Conservation (phyloP, 2,329 filamentous ascomycete genomes). For the Pseudocercospora pini-densiflorae region DNA sequence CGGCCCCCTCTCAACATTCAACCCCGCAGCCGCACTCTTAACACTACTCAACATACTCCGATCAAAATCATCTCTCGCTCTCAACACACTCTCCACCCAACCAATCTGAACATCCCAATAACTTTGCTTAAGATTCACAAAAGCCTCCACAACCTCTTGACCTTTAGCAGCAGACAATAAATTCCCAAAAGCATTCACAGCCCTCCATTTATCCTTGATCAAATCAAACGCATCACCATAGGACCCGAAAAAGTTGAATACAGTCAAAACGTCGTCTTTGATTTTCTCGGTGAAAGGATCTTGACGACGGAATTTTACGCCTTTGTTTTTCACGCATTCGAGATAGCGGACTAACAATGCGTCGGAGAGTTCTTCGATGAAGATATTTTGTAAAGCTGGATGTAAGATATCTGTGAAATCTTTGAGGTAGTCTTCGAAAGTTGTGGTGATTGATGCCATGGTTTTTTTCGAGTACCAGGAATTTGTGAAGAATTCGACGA, state of each 20-base stretch:
- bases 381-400: slow-evolving; percentile 84
- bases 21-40: slow-evolving; percentile 84
- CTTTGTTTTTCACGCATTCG: slow-evolving; percentile 81
- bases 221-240: slow-evolving; percentile 69
- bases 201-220: slow-evolving; percentile 92
- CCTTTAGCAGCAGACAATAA: slow-evolving; percentile 78
- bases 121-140: slow-evolving; percentile 78
- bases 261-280: slow-evolving; percentile 87
- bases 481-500: slow-evolving; percentile 87
- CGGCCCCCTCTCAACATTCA: slow-evolving; percentile 76
- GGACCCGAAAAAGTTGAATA: slow-evolving; percentile 84
- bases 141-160: slow-evolving; percentile 73
- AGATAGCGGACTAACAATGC: slow-evolving; percentile 89
- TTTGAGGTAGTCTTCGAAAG: slow-evolving; percentile 90
- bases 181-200: slow-evolving; percentile 80
- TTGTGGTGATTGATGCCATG: slow-evolving; percentile 92
- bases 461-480: slow-evolving; percentile 85
- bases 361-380: slow-evolving; percentile 91
- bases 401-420: slow-evolving; percentile 84
- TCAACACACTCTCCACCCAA: slow-evolving; percentile 92
- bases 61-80: slow-evolving; percentile 91
- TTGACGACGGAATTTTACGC: slow-evolving; percentile 81
- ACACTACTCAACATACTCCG: slow-evolving; percentile 84
- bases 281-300: slow-evolving; percentile 94
- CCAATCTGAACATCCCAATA: slow-evolving; percentile 95